Base-by-base conservation (phyloP, 2,329 filamentous ascomycete genomes). In the Leptographium lundbergii region DNA sequence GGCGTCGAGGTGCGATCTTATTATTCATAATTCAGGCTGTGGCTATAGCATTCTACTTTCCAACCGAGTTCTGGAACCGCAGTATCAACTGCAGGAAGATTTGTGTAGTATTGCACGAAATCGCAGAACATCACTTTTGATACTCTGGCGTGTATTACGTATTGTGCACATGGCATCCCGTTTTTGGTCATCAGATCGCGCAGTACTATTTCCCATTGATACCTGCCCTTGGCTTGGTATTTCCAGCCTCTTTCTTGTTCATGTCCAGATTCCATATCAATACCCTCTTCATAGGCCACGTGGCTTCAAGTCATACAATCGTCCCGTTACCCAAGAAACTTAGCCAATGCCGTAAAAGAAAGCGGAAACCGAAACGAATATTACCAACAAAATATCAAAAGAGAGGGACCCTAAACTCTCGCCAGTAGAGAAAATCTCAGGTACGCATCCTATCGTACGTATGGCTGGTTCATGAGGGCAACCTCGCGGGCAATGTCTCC, bases 391-490 rank as follows among this genome's bases (percentile, higher is more conserved):
- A 13, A 27, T 10, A 17, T 10, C 22, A 27, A 14, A 19, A 29
- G 25, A 51, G 22, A 45, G 14, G 29, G 24, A 29, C 3, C 24
- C 25, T 9, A 51, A 17, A 22, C 42, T n/a, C 42, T 45, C 19
- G 6, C 1, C 42, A 22, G 39, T 32, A 25, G 42, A 50, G 53
- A 10, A 53, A 22, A 47, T 14, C 19, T 47, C 34, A 42, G 51
- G 3, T 27, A 11, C 11, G 17, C 32, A 24, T 7, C 22, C 72
- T 67, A 89, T 71, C 88, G 78, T 22, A 89, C 86, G 72, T 97
- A 97, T 19, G 94, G 94, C 66, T 88, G 86, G 69, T 99, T 99
- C 90, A 99, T 95, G 32, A 92, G 77, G 5, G 94, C 91, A 65
- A 99, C 91, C 72, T 97, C 92, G 64, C 91, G 81, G 7, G 90